Conservation (phyloP, 768 basidiomycete species). For the Trametes sanguinea region DNA sequence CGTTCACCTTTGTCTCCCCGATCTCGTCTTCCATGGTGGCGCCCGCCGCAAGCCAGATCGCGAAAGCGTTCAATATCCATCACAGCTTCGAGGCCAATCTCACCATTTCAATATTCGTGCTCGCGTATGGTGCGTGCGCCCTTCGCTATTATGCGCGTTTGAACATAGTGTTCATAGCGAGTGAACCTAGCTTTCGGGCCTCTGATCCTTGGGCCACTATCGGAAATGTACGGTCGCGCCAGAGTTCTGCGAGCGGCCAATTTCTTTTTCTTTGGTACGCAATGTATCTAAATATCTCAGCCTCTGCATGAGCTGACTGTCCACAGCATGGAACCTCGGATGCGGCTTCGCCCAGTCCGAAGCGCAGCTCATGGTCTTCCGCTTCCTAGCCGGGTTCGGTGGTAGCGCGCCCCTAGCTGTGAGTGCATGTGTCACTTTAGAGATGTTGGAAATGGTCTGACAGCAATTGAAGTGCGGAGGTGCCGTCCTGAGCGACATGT, state of each 20-base stretch:
- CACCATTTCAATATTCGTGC: slow-evolving; percentile 59
- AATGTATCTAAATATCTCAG: background rate
- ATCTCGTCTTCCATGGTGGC: slow-evolving; percentile 77
- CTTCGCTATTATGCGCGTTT: background rate
- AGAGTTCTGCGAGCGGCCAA: slow-evolving; percentile 63
- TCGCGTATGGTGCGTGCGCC: slow-evolving; percentile 55
- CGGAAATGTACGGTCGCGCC: slow-evolving; percentile 71
- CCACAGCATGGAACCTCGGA: slow-evolving; percentile 57
- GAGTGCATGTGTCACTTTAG: slow-evolving; percentile 5
- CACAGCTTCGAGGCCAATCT: slow-evolving; percentile 52
- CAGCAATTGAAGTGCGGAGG: slow-evolving; percentile 46
- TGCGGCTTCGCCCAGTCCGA: slow-evolving; percentile 61
- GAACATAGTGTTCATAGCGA: slow-evolving; percentile 12
- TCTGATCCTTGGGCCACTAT: slow-evolving; percentile 56
- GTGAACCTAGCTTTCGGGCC: slow-evolving; percentile 47
- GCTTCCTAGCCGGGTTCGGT: slow-evolving; percentile 70
- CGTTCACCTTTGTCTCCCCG: slow-evolving; percentile 36
- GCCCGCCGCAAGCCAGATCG: slow-evolving; percentile 58
- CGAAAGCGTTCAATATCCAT: slow-evolving; percentile 54
- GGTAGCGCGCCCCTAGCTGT: slow-evolving; percentile 68
- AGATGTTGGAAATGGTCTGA: background rate
- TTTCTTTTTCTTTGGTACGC: slow-evolving; percentile 62
- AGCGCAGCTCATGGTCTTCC: slow-evolving; percentile 62
- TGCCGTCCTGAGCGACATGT: slow-evolving; percentile 67
- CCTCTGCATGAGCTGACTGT: background rate